Conservation (phyloP, 2,329 filamentous ascomycete genomes). For the Aureobasidium sp. region DNA sequence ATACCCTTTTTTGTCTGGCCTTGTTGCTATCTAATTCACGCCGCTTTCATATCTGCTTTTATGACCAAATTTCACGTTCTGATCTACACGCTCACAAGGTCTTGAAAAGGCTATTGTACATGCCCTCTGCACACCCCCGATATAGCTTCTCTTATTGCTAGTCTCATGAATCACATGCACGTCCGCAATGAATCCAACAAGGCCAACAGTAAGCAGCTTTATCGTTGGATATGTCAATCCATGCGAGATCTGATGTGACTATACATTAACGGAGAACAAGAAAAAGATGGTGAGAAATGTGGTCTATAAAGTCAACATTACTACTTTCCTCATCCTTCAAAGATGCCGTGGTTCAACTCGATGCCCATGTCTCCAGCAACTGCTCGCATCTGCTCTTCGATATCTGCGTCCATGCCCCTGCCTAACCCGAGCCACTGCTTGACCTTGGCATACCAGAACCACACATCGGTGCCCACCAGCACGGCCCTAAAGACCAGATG, state of each 20-base stretch:
- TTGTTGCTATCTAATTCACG: constrained; percentile 5
- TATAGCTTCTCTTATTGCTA: neutral
- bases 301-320: neutral
- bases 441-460: constrained; percentile 73
- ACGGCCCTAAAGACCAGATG: constrained; percentile 79
- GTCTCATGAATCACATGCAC: neutral
- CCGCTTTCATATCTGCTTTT: neutral
- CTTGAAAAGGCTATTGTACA: neutral
- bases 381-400: constrained; percentile 76
- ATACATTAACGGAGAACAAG: neutral
- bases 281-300: neutral
- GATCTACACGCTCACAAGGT: neutral
- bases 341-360: constrained; percentile 79
- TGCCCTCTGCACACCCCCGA: neutral
- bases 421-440: constrained; percentile 69
- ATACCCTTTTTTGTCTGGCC: neutral
- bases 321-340: constrained; percentile 56
- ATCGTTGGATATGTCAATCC: neutral
- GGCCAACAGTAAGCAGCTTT: neutral
- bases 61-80: neutral
- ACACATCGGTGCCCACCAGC: constrained; percentile 64
- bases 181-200: neutral
- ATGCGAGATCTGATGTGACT: neutral
- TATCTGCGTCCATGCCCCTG: constrained; percentile 85
- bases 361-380: constrained; percentile 76